Conservation (phyloP, 1,139 yeast species). For the Suhomyces bribrorum region DNA sequence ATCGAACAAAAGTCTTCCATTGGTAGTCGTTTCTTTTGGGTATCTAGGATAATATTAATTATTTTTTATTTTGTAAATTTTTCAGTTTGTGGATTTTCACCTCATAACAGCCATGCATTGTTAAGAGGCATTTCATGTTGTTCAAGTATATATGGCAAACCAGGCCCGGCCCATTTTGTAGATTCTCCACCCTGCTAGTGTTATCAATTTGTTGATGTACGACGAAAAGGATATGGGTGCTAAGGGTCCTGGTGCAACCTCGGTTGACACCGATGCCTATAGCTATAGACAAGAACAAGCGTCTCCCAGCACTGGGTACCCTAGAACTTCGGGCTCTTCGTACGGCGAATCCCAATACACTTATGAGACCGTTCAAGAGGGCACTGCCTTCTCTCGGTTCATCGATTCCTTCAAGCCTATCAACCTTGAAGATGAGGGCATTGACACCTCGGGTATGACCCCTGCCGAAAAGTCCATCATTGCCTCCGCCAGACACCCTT, state of each 20-base stretch:
- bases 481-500: conserved; percentile 28
- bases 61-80: conserved; percentile 9
- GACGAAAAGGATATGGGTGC: conserved; percentile 23
- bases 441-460: conserved; percentile 29
- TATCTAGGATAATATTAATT: neutral
- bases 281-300: conserved; percentile 14
- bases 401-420: conserved; percentile 44
- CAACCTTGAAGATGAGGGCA: conserved; percentile 41
- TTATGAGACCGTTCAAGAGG: conserved; percentile 18
- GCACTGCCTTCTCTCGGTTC: conserved; percentile 24
- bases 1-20: no score
- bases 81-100: conserved; percentile 7
- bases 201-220: conserved; percentile 6
- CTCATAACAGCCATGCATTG: conserved; percentile 1
- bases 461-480: conserved; percentile 40
- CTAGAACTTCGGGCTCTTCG: conserved; percentile 8
- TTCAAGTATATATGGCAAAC: no score
- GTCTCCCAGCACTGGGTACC: conserved; percentile 6
- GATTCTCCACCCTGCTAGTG: no score
- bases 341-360: conserved; percentile 16
- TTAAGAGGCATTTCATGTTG: neutral
- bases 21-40: conserved; percentile 1
- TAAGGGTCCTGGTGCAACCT: conserved; percentile 17
- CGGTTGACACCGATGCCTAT: conserved; percentile 17
- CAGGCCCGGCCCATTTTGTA: no score